Evolutionary conservation across 208 protist genomes (phyloP), one percentile per base, ranked within the genome.

Genomic region (Strigomonas galati): DNA sequence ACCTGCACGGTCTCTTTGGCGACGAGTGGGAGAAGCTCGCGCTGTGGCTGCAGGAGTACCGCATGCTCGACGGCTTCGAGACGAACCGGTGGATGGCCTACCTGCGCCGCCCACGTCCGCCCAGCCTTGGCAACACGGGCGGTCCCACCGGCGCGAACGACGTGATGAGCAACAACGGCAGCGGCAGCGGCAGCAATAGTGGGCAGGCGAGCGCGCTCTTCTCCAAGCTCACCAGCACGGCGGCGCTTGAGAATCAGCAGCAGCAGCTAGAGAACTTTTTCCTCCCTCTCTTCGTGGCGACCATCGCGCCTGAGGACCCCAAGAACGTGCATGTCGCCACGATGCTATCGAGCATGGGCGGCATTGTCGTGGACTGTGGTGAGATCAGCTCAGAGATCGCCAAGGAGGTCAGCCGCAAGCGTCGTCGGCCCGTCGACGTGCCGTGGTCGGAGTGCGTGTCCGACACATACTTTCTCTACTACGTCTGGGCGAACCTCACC

Each of bases 401-500:
- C 4, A 31, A 43, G 9, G 28, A 12, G n/a, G 26, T 56, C 43
- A 79, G 90, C 32, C 62, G 72, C 21, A 78, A 95, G 35, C 98
- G 94, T 69, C 85, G 79, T 12, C 78, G 80, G 2, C 82, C 86
- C 1, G 82, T 87, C 19, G 98, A 99, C 71, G 97, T 99, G 53
- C 97, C 98, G 19, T 99, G 98, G 79, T 81, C 85, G 24, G 99
- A 99, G 82, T 98, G 94, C 53, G 85, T 97, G 24, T 78, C 74
- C 44, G 76, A 89, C 59, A 68, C 82, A 7, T 93, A 93, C 72
- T 84, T 93, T 55, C 71, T 76, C 35, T 99, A 98, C 79, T 98
- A 99, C 79, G 84, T 99, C 27, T 99, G 97, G 84, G 96, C 98
- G 17, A 99, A 99, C 80, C 65, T 99, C 9, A 77, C 78, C 62